Evolutionary conservation across 225 moss, liverwort and hornwort genomes (phyloP), one percentile per base, ranked within the genome.

Genomic region (Climacium dendroides): DNA sequence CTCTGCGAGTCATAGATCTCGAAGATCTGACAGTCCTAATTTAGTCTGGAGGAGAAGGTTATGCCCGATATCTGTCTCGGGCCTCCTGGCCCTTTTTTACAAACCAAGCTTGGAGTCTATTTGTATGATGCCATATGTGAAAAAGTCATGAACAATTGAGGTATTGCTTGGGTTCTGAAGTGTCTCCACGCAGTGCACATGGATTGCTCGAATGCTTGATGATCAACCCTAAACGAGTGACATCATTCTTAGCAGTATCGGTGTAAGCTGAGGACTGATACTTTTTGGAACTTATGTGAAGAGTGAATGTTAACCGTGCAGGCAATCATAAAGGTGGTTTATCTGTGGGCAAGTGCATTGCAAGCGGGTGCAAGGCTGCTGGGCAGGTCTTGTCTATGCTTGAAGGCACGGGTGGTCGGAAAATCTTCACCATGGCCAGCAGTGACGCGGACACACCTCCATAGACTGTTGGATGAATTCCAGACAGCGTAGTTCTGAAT

Each of bases 261-360:
- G 58, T 74, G 37, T 63, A 52, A 65, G 59, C 60, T 59, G 64
- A 82, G 48, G 52, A 55, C 52, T 86, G 62, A 61, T 80, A 45
- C 79, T 70, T 63, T 81, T 18, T 60, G 69, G 74, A 82, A 79
- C 73, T 85, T 43, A 80, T 80, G 8, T 86, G 74, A 69, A 69
- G 41, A 19, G 70, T 77, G 50, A 82, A 15, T 83, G 89, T 47
- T 77, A 66, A 48, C 39, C 28, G 35, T 90, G 87, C 92, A 97
- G 97, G 97, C 50, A 97, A 97, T 76, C 96, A 95, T 67, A 89
- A 90, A 85, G 97, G 95, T 81, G 97, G 97, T 26, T 90, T 97
- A 61, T 96, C 97, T 52, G 97, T 96, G 58, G 95, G 97, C 80
- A 96, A 96, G 89, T 91, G 92, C 30, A 90, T 97, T 79, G 88